phyloP scores from a whole-genome alignment of 2,329 filamentous ascomycete species.

The Sporothrix brasiliensis region DNA sequence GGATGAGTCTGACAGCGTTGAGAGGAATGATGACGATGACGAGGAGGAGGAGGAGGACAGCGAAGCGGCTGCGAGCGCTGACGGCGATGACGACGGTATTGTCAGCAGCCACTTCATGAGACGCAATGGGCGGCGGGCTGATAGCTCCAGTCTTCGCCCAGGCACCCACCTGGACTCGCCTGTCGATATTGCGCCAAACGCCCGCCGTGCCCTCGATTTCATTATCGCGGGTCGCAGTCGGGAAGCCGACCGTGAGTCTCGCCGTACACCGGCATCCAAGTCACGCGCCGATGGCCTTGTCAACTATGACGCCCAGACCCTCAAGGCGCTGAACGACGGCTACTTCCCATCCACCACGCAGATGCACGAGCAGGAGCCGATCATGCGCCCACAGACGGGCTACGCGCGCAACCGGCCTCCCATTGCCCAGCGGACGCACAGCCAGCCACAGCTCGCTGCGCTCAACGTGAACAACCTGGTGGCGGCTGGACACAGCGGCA shows the following conservation, averaged over 20 bases:
- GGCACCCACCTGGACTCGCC: constrained; percentile 27
- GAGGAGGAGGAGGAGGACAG: constrained; percentile 25
- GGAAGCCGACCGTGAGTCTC: constrained; percentile 32
- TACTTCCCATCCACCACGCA: constrained; percentile 36
- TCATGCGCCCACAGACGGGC: constrained; percentile 55
- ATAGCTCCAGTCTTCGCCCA: constrained; percentile 17
- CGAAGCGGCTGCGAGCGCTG: not conserved
- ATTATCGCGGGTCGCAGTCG: constrained; percentile 53
- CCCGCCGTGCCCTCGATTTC: constrained; percentile 56
- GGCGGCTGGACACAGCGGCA: constrained; percentile 24
- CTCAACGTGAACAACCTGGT: constrained; percentile 43
- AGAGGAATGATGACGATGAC: constrained; percentile 39
- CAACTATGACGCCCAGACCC: constrained; percentile 45
- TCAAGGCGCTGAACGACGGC: constrained; percentile 41
- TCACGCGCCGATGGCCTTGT: constrained; percentile 37
- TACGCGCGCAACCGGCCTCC: constrained; percentile 54
- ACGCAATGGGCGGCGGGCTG: constrained; percentile 15
- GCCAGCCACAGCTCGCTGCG: constrained; percentile 53
- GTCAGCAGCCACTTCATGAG: not conserved
- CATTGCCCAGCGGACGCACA: constrained; percentile 51
- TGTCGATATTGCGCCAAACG: constrained; percentile 48
- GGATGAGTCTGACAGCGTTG: constrained; percentile 48
- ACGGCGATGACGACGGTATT: constrained; percentile 34
- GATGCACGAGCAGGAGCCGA: constrained; percentile 28
- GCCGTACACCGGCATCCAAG: constrained; percentile 19